Evolutionary conservation across 495 filamentous ascomycete genomes (phyloP).

Genomic region (Podospora comata): DNA sequence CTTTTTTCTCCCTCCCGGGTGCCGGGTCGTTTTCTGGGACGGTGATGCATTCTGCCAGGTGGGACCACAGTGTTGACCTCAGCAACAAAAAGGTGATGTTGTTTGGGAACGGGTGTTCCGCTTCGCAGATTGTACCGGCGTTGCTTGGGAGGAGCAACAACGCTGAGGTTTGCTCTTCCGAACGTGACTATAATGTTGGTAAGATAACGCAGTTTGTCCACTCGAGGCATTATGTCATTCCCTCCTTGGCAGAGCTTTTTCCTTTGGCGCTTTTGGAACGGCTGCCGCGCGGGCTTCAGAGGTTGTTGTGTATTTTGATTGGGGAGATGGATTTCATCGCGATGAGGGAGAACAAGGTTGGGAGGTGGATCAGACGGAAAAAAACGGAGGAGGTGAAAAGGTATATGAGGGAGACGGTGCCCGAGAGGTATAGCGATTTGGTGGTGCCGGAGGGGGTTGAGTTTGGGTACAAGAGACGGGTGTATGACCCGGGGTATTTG

Average conservation of each 20-base stretch:
- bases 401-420: constrained; percentile 40
- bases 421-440: constrained; percentile 41
- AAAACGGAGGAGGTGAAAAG: constrained; percentile 17
- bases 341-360: neutral
- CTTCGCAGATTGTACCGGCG: constrained; percentile 43
- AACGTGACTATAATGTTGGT: neutral
- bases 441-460: constrained; percentile 37
- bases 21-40: constrained; percentile 52
- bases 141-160: constrained; percentile 11
- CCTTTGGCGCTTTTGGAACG: neutral
- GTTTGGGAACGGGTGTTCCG: constrained; percentile 60
- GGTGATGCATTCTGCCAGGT: constrained; percentile 58
- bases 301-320: neutral
- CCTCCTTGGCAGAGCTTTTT: neutral
- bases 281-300: neutral
- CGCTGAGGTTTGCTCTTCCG: neutral
- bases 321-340: neutral
- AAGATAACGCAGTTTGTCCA: neutral
- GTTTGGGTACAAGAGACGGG: constrained; percentile 44
- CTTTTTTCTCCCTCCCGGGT: constrained; percentile 46
- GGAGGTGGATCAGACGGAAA: neutral
- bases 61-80: constrained; percentile 45
- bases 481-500: constrained; percentile 40
- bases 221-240: neutral
- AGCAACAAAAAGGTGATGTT: constrained; percentile 56